A percentile compares a stretch with the other conserved stretches of the same genome.
Conservation (phyloP, 306 rosid genomes). For the Alnus glutinosa region DNA sequence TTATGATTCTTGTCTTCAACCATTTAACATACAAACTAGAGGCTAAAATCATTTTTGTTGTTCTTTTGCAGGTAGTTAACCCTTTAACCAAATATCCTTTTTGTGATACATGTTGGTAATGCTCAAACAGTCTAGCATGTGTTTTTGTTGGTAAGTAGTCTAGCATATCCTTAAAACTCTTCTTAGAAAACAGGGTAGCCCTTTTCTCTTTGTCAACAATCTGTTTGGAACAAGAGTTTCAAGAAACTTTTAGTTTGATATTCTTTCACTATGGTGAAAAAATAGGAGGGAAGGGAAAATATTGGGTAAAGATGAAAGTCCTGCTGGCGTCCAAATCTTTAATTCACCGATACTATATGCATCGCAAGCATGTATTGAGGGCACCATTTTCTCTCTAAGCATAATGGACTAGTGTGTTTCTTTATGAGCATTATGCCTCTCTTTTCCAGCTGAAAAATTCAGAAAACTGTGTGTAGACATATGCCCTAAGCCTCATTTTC, state of each 20-base stretch:
- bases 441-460: background rate
- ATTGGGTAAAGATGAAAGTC: background rate
- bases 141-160: background rate
- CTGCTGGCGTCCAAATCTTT: background rate
- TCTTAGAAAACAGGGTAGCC: background rate
- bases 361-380: no score
- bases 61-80: conserved; percentile 87
- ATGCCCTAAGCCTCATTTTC: no score
- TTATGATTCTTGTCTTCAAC: conserved; percentile 4
- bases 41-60: conserved; percentile 23
- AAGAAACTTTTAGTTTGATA: background rate
- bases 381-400: background rate
- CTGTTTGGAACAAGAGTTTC: background rate
- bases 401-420: background rate
- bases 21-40: conserved; percentile 8
- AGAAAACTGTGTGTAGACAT: background rate
- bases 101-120: conserved; percentile 7
- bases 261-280: background rate
- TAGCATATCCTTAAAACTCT: background rate
- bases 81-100: conserved; percentile 99
- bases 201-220: background rate
- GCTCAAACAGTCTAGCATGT: background rate
- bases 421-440: no score
- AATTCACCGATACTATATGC: no score
- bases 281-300: background rate